These are phyloP conservation scores for Populus pruinosa DNA, from an alignment of 345 rosid species.

Conservation along the genomic window DNA sequence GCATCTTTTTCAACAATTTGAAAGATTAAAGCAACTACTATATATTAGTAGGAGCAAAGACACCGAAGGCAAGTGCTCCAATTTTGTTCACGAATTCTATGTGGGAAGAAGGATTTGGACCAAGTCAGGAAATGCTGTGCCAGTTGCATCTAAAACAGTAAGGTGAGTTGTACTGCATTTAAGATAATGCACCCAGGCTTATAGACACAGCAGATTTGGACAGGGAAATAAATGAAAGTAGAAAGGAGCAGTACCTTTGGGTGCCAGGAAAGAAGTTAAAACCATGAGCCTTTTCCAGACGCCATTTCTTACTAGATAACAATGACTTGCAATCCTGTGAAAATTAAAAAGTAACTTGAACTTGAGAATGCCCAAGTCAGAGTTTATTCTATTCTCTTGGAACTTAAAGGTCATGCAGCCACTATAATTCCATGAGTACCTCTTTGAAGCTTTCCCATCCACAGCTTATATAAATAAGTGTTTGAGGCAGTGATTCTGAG, in stretches of 20 bases:
- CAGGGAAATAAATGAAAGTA: not conserved
- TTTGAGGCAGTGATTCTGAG: constrained; percentile 56
- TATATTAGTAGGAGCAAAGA: not conserved
- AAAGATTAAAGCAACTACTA: not conserved
- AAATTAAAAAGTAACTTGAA: not conserved
- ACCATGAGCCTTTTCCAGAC: constrained; percentile 77
- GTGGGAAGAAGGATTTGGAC: no score
- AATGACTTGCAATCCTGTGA: constrained; percentile 74
- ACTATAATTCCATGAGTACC: constrained; percentile 38
- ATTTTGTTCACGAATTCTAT: no score
- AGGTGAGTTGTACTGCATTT: not conserved
- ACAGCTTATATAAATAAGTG: constrained; percentile 89
- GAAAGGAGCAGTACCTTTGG: constrained; percentile 50
- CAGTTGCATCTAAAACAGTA: not conserved
- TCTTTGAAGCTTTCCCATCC: constrained; percentile 98
- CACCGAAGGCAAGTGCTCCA: not conserved
- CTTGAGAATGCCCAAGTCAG: not conserved
- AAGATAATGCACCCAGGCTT: not conserved
- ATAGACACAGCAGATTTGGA: no score
- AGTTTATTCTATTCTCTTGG: no score
- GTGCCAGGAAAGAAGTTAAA: constrained; percentile 96
- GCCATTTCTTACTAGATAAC: constrained; percentile 68
- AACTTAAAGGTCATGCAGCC: not conserved
- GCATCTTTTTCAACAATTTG: not conserved
- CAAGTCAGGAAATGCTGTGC: not conserved